Conservation (phyloP, 768 basidiomycete genomes). For the Rickenella mellea region DNA sequence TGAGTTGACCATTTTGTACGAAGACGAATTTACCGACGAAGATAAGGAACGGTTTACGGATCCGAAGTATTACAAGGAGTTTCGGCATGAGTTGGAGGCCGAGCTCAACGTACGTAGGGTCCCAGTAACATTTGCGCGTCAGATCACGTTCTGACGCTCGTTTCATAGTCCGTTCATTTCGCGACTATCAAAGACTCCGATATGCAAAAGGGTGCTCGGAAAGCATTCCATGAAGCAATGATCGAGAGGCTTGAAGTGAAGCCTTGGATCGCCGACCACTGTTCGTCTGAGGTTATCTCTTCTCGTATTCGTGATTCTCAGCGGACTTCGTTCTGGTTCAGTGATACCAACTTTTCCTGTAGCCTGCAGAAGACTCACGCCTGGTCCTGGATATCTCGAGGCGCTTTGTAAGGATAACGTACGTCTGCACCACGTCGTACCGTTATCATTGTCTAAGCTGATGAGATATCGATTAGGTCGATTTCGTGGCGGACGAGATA, state of each 20-base stretch:
- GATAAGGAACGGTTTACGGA: conserved; percentile 43
- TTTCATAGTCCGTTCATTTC: conserved; percentile 26
- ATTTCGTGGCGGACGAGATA: conserved; percentile 43
- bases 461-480: conserved; percentile 26
- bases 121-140: neutral
- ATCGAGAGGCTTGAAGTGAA: conserved; percentile 39
- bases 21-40: conserved; percentile 41
- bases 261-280: conserved; percentile 49
- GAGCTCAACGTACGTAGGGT: conserved; percentile 35
- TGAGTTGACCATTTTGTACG: neutral
- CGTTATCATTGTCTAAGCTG: neutral
- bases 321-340: conserved; percentile 13
- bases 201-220: conserved; percentile 25
- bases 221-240: conserved; percentile 36
- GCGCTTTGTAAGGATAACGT: conserved; percentile 57
- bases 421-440: conserved; percentile 4
- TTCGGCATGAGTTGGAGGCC: conserved; percentile 37
- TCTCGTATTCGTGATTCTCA: conserved; percentile 1
- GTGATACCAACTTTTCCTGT: conserved; percentile 54
- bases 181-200: conserved; percentile 31
- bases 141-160: conserved; percentile 1
- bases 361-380: conserved; percentile 54
- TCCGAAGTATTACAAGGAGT: conserved; percentile 34
- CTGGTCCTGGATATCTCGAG: conserved; percentile 60
- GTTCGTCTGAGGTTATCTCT: conserved; percentile 20